phyloP scores from a whole-genome alignment of 1,139 yeast species.

The Suhomyces bolitotheri region DNA sequence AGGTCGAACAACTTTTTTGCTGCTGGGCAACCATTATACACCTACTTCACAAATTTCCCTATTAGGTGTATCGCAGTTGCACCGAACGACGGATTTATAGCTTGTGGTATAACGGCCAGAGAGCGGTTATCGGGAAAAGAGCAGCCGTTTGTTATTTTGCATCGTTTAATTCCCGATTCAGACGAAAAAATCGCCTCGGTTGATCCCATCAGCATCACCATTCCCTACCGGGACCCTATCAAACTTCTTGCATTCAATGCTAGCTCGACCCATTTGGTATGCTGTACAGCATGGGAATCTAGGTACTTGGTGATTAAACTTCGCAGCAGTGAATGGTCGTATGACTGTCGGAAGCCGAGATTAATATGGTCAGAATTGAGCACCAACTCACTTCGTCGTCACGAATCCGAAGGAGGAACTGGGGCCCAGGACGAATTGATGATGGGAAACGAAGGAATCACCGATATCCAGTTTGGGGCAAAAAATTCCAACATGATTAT shows the following conservation, averaged over 20 bases:
- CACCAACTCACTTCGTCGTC: slow-evolving; percentile 16
- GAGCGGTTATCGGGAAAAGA: slow-evolving; percentile 70
- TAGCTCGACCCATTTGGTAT: slow-evolving; percentile 67
- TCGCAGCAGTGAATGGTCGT: slow-evolving; percentile 33
- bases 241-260: slow-evolving; percentile 70
- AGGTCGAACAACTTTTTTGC: slow-evolving; percentile 32
- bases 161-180: slow-evolving; percentile 39
- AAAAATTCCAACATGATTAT: slow-evolving; percentile 37
- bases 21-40: slow-evolving; percentile 65
- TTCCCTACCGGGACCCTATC: slow-evolving; percentile 85
- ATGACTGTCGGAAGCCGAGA: slow-evolving; percentile 58
- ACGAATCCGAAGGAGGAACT: slow-evolving; percentile 16
- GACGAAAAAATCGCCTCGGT: slow-evolving; percentile 29
- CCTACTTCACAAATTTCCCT: slow-evolving; percentile 71
- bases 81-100: slow-evolving; percentile 62
- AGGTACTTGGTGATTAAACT: slow-evolving; percentile 75
- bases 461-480: slow-evolving; percentile 66
- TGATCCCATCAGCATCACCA: slow-evolving; percentile 69
- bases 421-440: slow-evolving; percentile 30
- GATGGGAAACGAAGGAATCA: slow-evolving; percentile 84
- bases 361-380: slow-evolving; percentile 47
- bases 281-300: slow-evolving; percentile 83
- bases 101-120: slow-evolving; percentile 80
- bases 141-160: slow-evolving; percentile 77
- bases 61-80: slow-evolving; percentile 77